These are phyloP conservation scores for Lachancea nothofagi DNA, from an alignment of 805 yeast genomes.

Conservation along the genomic window DNA sequence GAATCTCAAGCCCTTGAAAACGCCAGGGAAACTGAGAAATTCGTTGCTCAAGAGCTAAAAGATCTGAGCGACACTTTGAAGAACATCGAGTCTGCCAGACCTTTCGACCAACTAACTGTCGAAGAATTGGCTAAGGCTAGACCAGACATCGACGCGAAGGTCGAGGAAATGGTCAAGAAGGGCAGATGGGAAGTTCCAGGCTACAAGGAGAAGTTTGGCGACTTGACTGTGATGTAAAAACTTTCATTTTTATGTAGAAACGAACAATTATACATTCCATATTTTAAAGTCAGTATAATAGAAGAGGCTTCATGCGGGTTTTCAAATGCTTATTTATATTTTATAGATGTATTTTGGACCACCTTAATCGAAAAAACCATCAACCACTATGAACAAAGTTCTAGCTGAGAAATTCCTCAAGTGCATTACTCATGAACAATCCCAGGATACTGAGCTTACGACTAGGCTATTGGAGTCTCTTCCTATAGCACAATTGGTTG, in stretches of 20 bases:
- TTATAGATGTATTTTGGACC: background rate
- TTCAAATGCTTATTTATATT: too few relatives aligned
- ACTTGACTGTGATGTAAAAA: conserved; percentile 77
- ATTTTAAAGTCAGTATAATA: background rate
- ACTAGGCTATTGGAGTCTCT: conserved; percentile 39
- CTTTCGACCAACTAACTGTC: conserved; percentile 93
- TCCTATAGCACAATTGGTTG: conserved; percentile 61
- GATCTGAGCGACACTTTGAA: conserved; percentile 82
- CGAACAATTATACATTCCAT: conserved; percentile 12
- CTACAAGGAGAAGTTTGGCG: conserved; percentile 97
- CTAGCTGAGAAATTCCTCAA: conserved; percentile 37
- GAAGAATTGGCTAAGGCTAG: conserved; percentile 92
- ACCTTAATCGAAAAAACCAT: background rate
- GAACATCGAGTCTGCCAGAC: conserved; percentile 95
- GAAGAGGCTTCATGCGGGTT: background rate
- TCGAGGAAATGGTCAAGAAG: conserved; percentile 86
- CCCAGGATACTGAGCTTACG: conserved; percentile 48
- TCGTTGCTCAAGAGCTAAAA: conserved; percentile 79
- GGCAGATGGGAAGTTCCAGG: conserved; percentile 98
- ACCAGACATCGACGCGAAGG: conserved; percentile 97
- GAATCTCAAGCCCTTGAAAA: conserved; percentile 94
- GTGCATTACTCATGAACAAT: conserved; percentile 43
- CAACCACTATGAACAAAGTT: conserved; percentile 20
- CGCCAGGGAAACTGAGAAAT: conserved; percentile 87
- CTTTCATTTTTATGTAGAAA: conserved; percentile 10